Base-by-base conservation (phyloP, 208 protist genomes). In the Crithidia sp. region DNA sequence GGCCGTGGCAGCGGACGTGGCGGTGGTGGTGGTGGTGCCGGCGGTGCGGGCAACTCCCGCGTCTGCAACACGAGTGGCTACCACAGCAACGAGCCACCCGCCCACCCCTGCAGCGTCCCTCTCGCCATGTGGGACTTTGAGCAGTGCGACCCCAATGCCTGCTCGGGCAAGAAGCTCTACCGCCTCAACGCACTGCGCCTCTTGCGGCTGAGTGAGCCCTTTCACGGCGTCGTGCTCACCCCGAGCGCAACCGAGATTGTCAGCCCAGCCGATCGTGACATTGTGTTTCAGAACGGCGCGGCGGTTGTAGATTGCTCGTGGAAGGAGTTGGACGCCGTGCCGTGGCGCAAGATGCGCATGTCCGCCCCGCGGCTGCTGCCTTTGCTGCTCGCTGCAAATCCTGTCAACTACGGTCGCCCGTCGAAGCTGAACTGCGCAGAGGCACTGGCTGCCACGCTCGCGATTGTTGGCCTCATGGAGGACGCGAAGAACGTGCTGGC, bases 221-320 rank as follows among this genome's bases (percentile, higher is more conserved):
- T 99, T 65, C 81, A 81, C 56, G 98, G 98, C 7, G 85, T 99
- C 37, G 96, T 99, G 12, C 82, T 99, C 17, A 98, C 97, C 39
- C 98, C 98, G 2, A 95, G 85, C 39, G 98, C 96, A 4, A 90
- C 87, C 55, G 74, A 92, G 41, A 80, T 98, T n/a, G 85, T 99
- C 17, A 99, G 97, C 45, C 94, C 94, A 5, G 92, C 81, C 0
- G 99, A 99, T 85, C 77, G 70, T 12, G 92, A 91, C 16, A 71
- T 98, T 41, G 87, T 99, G 37, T 40, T 81, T 2, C 76, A 89
- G 58, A 54, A 81, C 62, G 99, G 99, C 37, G 86, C 96, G n/a
- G 94, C 94, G 41, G 99, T 99, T n/a, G 97, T 99, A 43, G 99
- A 99, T 76, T 99, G 99, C 85, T 99, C 98, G 49, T 99, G 99